These are phyloP conservation scores for Penicillium sp. DNA, from an alignment of 2,329 filamentous ascomycete species.

Conservation along the genomic window DNA sequence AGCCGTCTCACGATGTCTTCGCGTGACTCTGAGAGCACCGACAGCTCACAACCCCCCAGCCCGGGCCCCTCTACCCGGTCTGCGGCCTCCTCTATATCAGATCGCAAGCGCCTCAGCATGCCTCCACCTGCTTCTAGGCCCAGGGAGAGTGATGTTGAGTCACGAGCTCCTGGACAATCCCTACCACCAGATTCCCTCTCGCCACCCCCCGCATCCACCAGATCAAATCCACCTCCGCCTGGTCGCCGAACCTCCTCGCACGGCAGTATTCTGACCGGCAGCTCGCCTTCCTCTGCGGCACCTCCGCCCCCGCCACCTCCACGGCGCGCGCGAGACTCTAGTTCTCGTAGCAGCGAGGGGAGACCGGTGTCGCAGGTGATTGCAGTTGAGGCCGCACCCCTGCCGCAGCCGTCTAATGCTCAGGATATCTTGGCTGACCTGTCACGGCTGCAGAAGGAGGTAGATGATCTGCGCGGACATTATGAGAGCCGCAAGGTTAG, in stretches of 20 bases:
- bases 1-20: conserved; percentile 42
- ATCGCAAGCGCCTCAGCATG: conserved; percentile 27
- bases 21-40: conserved; percentile 49
- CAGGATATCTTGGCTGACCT: conserved; percentile 72
- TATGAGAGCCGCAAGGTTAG: conserved; percentile 39
- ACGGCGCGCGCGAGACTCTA: conserved; percentile 48
- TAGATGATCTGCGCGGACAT: conserved; percentile 60
- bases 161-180: conserved; percentile 8
- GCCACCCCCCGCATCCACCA: conserved; percentile 5
- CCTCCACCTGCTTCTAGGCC: conserved; percentile 15
- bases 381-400: conserved; percentile 26
- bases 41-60: conserved; percentile 31
- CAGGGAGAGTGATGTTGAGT: conserved; percentile 4
- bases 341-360: conserved; percentile 40
- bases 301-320: conserved; percentile 53
- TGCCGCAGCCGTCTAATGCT: conserved; percentile 45
- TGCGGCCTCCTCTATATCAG: conserved; percentile 10
- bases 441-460: conserved; percentile 70
- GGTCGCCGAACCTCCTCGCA: conserved; percentile 34
- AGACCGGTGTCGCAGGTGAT: conserved; percentile 23
- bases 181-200: conserved; percentile 24
- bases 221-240: conserved; percentile 28
- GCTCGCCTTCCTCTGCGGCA: conserved; percentile 25
- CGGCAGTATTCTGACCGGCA: conserved; percentile 24
- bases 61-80: conserved; percentile 29